phyloP scores from a whole-genome alignment of 371 early-diverging fungal species.

The Mucor ambiguus region DNA sequence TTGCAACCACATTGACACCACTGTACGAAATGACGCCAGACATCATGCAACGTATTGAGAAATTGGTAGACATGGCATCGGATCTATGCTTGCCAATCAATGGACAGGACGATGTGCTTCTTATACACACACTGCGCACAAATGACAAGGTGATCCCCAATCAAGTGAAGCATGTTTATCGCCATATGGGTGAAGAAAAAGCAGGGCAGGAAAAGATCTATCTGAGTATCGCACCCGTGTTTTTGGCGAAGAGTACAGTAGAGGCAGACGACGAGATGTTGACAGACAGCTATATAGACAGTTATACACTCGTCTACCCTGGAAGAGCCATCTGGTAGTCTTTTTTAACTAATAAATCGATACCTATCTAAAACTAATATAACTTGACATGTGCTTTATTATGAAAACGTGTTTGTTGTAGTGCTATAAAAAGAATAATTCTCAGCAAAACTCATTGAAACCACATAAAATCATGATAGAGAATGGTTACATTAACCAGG shows the following conservation, averaged over 20 bases:
- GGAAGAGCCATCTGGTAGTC: slow-evolving; percentile 25
- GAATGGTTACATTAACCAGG: background rate
- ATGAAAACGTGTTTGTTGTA: background rate
- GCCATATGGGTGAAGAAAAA: background rate
- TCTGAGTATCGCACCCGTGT: slow-evolving; percentile 22
- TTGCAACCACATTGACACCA: background rate
- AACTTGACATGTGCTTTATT: background rate
- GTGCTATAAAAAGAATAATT: too few relatives aligned
- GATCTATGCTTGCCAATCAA: slow-evolving; percentile 25
- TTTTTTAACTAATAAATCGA: background rate
- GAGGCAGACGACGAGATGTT: slow-evolving; percentile 12
- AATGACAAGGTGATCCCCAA: slow-evolving; percentile 1
- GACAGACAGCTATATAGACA: slow-evolving; percentile 6
- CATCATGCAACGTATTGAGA: slow-evolving; percentile 10
- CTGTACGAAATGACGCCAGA: slow-evolving; percentile 5
- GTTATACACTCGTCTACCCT: slow-evolving; percentile 15
- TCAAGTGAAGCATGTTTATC: slow-evolving; percentile 23
- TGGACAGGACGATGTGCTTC: slow-evolving; percentile 21
- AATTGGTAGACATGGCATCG: slow-evolving; percentile 27
- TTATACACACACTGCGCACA: background rate
- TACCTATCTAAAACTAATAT: background rate
- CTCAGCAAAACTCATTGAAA: too few relatives aligned
- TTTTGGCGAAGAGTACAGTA: slow-evolving; percentile 19
- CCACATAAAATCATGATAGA: too few relatives aligned
- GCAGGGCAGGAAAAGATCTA: background rate